These are phyloP conservation scores for Mycena sanguinolenta DNA, from an alignment of 768 basidiomycete genomes.

Conservation along the genomic window DNA sequence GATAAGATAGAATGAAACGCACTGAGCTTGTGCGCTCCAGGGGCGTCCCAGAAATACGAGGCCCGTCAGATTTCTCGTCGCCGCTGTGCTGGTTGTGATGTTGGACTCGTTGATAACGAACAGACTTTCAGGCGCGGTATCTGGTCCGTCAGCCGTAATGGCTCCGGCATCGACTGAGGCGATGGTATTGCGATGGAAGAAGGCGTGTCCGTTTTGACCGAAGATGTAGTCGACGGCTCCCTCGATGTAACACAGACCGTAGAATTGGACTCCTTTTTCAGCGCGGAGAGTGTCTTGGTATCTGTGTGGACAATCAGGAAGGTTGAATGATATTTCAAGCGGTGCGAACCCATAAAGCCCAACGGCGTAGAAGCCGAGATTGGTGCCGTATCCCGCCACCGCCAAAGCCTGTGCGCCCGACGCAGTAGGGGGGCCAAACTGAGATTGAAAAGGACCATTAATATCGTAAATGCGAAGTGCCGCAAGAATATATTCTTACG, in stretches of 20 bases:
- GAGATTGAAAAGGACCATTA: neutral
- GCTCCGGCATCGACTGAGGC: conserved; percentile 42
- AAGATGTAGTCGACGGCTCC: conserved; percentile 46
- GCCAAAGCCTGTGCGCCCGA: conserved; percentile 42
- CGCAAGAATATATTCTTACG: conserved; percentile 9
- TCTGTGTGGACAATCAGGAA: neutral
- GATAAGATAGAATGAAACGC: neutral
- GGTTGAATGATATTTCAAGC: conserved; percentile 3
- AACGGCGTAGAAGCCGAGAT: conserved; percentile 42
- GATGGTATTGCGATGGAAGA: conserved; percentile 44
- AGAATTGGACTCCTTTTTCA: conserved; percentile 41
- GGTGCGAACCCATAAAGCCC: conserved; percentile 38
- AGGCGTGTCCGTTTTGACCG: conserved; percentile 41
- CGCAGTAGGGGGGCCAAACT: conserved; percentile 39
- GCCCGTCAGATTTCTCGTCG: conserved; percentile 36
- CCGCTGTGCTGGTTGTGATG: conserved; percentile 36
- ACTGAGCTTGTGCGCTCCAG: conserved; percentile 38
- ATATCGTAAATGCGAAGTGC: neutral
- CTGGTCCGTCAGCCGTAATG: conserved; percentile 44
- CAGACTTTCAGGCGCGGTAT: conserved; percentile 31
- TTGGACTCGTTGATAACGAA: conserved; percentile 42
- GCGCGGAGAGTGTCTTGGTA: conserved; percentile 42
- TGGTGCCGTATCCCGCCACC: conserved; percentile 42
- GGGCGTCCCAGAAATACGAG: conserved; percentile 40
- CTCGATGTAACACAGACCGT: conserved; percentile 41